A percentile compares a stretch with the other conserved stretches of the same genome.
Conservation (phyloP, 257 asterid genomes). For the Galeopsis tetrahit region DNA sequence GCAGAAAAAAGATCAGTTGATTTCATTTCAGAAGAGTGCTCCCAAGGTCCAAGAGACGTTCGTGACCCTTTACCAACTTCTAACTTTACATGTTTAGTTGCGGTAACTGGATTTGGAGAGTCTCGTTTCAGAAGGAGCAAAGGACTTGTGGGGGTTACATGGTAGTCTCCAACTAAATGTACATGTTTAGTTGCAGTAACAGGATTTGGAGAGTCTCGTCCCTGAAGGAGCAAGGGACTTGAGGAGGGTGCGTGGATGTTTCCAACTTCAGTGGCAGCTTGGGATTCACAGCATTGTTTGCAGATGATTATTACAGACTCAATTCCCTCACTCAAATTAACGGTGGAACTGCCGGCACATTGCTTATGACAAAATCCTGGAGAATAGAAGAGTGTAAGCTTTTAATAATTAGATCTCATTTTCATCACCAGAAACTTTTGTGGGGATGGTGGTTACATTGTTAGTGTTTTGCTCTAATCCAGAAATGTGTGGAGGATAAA, state of each 20-base stretch:
- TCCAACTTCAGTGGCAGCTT: constrained; percentile 37
- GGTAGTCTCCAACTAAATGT: constrained; percentile 32
- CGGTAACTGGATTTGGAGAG: constrained; percentile 34
- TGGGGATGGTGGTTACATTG: too few relatives aligned
- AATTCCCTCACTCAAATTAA: constrained; percentile 41
- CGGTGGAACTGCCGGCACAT: constrained; percentile 61
- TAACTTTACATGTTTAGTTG: constrained; percentile 41
- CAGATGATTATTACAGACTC: constrained; percentile 51
- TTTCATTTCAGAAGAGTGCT: constrained; percentile 45
- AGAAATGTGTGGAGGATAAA: too few relatives aligned
- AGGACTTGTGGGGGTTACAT: constrained; percentile 66
- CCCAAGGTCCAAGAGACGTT: constrained; percentile 41
- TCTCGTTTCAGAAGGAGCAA: constrained; percentile 54
- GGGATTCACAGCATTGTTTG: constrained; percentile 59
- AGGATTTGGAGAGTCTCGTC: constrained; percentile 43
- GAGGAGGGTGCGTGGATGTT: constrained; percentile 53
- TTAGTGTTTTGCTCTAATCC: too few relatives aligned
- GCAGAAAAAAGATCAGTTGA: constrained; percentile 39
- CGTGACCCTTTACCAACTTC: constrained; percentile 38
- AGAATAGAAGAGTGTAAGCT: constrained; percentile 23
- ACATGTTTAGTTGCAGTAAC: neutral
- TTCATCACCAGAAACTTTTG: constrained; percentile 7
- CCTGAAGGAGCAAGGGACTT: constrained; percentile 62
- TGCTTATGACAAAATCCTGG: constrained; percentile 74
- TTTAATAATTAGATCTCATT: constrained; percentile 13